Percentiles rank a stretch among this genome's conserved stretches.
Conservation (phyloP, 1,284 basidiomycete genomes). For the Irpex rosettiformis region DNA sequence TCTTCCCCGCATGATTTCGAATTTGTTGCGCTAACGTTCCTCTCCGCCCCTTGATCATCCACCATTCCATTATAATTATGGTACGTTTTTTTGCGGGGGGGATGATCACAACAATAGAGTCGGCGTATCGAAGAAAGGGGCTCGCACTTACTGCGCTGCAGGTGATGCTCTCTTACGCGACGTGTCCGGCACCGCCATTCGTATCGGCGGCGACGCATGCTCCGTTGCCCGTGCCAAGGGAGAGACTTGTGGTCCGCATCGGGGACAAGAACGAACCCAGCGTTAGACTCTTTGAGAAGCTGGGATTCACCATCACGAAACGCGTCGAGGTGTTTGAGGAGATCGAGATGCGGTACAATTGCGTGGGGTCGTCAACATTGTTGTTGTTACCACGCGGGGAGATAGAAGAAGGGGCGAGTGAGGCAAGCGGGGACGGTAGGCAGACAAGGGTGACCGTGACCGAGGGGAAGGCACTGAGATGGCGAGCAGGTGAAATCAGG, state of each 20-base stretch:
- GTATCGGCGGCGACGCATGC: background rate
- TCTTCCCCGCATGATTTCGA: constrained; percentile 1
- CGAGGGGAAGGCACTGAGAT: background rate
- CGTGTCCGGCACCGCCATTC: constrained; percentile 24
- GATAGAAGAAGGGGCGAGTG: background rate
- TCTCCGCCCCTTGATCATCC: background rate
- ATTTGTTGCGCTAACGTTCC: background rate
- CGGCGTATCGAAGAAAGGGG: constrained; percentile 60
- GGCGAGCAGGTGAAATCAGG: constrained; percentile 8
- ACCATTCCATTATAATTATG: too few species aligned
- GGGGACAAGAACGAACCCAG: constrained; percentile 49
- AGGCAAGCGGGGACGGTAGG: background rate
- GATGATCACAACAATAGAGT: constrained; percentile 38
- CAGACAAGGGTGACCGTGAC: background rate
- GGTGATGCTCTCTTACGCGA: constrained; percentile 64
- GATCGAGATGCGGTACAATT: constrained; percentile 56
- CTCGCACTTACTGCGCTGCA: constrained; percentile 63
- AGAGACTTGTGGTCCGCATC: constrained; percentile 52
- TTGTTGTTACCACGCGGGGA: background rate
- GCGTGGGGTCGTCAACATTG: background rate
- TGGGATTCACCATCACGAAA: constrained; percentile 68
- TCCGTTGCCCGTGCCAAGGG: constrained; percentile 34
- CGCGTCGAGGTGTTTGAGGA: constrained; percentile 71
- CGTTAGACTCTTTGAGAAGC: constrained; percentile 59
- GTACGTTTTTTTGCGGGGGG: too few species aligned